phyloP scores from a whole-genome alignment of 306 rosid genomes.

The Prunus kanzakura region DNA sequence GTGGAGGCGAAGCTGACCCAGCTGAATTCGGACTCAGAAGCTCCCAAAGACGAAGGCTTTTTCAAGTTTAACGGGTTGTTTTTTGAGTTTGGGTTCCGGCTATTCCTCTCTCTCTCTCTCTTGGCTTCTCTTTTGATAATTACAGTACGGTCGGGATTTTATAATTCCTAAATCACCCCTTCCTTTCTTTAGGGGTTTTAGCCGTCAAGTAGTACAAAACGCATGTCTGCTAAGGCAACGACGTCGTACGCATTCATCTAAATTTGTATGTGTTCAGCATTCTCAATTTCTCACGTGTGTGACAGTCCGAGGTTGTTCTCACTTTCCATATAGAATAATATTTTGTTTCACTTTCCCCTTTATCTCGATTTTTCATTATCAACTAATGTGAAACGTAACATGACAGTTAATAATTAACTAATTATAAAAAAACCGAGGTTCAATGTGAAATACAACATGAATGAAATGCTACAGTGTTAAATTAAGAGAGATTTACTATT shows the following conservation, averaged over 20 bases:
- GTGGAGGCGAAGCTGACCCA: background rate
- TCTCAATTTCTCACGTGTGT: background rate
- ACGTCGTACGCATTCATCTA: background rate
- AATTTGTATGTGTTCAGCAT: background rate
- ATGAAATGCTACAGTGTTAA: too few relatives aligned
- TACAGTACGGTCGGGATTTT: background rate
- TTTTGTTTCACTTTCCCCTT: too few relatives aligned
- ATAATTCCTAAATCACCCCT: constrained; percentile 1
- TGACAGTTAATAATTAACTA: too few relatives aligned
- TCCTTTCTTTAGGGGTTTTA: background rate
- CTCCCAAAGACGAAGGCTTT: constrained; percentile 4
- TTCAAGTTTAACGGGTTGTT: background rate
- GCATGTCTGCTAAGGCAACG: background rate
- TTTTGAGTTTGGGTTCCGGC: background rate
- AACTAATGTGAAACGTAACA: too few relatives aligned
- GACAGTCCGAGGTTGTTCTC: background rate
- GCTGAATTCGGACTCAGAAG: background rate
- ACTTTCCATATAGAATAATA: background rate
- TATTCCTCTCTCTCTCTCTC: background rate
- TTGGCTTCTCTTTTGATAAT: background rate
- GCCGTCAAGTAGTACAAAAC: background rate
- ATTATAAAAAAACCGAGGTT: too few relatives aligned
- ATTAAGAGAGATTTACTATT: too few relatives aligned
- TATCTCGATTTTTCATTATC: too few relatives aligned
- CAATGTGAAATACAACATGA: too few relatives aligned